These are phyloP conservation scores for Phialocephala subalpina DNA, from an alignment of 2,329 filamentous ascomycete genomes.

Conservation along the genomic window DNA sequence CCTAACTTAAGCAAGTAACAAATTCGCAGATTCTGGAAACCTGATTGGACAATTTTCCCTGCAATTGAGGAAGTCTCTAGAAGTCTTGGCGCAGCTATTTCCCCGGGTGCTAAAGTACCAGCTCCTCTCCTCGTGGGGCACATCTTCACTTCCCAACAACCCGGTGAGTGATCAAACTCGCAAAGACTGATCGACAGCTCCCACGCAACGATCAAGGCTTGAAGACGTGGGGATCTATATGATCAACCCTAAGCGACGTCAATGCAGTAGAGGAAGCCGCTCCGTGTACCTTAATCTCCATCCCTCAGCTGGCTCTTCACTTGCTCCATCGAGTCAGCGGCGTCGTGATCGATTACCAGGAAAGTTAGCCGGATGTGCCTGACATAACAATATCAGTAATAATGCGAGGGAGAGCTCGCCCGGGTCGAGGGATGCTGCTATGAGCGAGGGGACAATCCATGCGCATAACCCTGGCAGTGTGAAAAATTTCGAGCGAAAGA, in stretches of 20 bases:
- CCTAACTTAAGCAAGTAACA: too few relatives aligned
- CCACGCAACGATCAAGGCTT: constrained; percentile 19
- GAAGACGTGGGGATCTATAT: constrained; percentile 12
- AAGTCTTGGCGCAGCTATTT: too few relatives aligned
- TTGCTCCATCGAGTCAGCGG: constrained; percentile 31
- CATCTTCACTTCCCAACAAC: constrained; percentile 4
- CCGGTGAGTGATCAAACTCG: constrained; percentile 9
- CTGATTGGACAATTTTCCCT: too few relatives aligned
- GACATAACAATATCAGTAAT: constrained; percentile 29
- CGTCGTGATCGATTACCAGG: constrained; percentile 12
- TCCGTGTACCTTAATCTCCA: constrained; percentile 30
- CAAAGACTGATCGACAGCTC: constrained; percentile 15
- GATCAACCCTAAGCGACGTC: constrained; percentile 13
- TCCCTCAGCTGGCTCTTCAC: background rate
- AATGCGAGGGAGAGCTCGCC: constrained; percentile 24
- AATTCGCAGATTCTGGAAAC: too few relatives aligned
- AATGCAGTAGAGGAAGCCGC: constrained; percentile 8
- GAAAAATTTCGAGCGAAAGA: constrained; percentile 7
- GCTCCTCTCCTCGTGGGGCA: background rate
- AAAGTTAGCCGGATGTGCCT: constrained; percentile 20
- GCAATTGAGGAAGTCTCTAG: too few relatives aligned
- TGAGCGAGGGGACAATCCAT: background rate
- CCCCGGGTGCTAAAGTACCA: too few relatives aligned
- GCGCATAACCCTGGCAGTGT: constrained; percentile 7
- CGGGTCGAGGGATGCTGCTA: constrained; percentile 17